These are phyloP conservation scores for Xylaria curta DNA, from an alignment of 495 filamentous ascomycete species.

Conservation along the genomic window DNA sequence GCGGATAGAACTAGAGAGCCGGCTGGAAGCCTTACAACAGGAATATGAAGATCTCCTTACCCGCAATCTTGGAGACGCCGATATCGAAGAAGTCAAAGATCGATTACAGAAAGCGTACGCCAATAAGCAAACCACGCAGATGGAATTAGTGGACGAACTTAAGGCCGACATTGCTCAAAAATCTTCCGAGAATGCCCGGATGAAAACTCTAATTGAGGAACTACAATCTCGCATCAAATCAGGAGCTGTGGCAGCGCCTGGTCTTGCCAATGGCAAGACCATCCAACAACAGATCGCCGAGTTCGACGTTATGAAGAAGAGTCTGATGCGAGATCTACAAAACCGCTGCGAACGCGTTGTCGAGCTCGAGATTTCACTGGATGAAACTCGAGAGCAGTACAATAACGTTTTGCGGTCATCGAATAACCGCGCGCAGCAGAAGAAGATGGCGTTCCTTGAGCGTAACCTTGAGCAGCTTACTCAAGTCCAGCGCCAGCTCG, in stretches of 20 bases:
- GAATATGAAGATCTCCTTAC: slow-evolving; percentile 84
- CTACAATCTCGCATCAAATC: slow-evolving; percentile 72
- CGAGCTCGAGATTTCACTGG: slow-evolving; percentile 94
- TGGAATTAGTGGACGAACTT: slow-evolving; percentile 72
- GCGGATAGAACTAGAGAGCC: slow-evolving; percentile 73
- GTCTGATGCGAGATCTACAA: slow-evolving; percentile 96
- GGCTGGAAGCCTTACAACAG: slow-evolving; percentile 71
- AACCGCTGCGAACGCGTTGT: slow-evolving; percentile 98
- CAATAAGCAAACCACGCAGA: slow-evolving; percentile 72
- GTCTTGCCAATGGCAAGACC: slow-evolving; percentile 82
- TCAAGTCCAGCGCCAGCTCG: slow-evolving; percentile 93
- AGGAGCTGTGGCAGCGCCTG: slow-evolving; percentile 58
- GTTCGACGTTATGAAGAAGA: slow-evolving; percentile 99
- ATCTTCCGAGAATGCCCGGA: slow-evolving; percentile 75
- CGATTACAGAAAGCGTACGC: slow-evolving; percentile 77
- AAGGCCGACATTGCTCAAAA: slow-evolving; percentile 73
- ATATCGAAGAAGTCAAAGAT: slow-evolving; percentile 81
- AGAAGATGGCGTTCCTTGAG: slow-evolving; percentile 99
- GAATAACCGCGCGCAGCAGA: slow-evolving; percentile 97
- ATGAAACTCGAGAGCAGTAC: slow-evolving; percentile 97
- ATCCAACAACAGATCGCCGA: slow-evolving; percentile 96
- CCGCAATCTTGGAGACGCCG: slow-evolving; percentile 76
- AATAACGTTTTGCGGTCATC: slow-evolving; percentile 95
- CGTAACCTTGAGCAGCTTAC: slow-evolving; percentile 97
- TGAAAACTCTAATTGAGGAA: slow-evolving; percentile 78